Percentiles rank a stretch among this genome's conserved stretches.
These are phyloP conservation scores for Botrytis porri DNA, from an alignment of 2,329 filamentous ascomycete species.

Conservation along the genomic window DNA sequence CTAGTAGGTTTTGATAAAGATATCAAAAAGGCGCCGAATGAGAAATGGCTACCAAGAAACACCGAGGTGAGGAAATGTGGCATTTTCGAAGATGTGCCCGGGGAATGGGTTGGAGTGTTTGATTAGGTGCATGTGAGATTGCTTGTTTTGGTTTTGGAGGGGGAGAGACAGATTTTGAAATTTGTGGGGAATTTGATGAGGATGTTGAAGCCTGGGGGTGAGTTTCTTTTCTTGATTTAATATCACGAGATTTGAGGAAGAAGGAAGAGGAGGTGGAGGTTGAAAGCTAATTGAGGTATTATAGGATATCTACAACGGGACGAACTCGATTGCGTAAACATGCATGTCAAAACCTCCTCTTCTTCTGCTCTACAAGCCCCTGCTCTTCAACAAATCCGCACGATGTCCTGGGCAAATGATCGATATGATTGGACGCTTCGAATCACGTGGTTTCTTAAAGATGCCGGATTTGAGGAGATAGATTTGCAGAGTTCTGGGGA, in stretches of 20 bases:
- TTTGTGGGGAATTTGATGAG: background rate
- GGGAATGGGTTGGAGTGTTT: background rate
- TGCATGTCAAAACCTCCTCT: background rate
- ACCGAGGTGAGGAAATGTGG: background rate
- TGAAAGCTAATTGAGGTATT: background rate
- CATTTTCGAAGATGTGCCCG: background rate
- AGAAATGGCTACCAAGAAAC: background rate
- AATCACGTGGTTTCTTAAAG: background rate
- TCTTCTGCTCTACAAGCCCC: background rate
- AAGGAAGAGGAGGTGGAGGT: background rate
- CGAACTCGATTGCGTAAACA: slow-evolving; percentile 7
- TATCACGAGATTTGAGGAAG: background rate
- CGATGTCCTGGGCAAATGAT: background rate
- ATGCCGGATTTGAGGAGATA: background rate
- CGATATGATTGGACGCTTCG: slow-evolving; percentile 1
- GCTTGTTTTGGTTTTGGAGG: background rate
- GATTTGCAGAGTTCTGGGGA: background rate
- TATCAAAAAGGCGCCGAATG: background rate
- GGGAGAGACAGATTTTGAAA: background rate
- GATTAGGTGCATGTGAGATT: background rate
- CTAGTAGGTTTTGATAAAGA: slow-evolving; percentile 3
- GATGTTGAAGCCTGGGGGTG: slow-evolving; percentile 9
- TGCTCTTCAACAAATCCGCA: background rate
- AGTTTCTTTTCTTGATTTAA: background rate
- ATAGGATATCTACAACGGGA: slow-evolving; percentile 14